Evolutionary conservation across 208 protist genomes (phyloP), one percentile per base, ranked within the genome.

Genomic region (Trypanosoma brucei): DNA sequence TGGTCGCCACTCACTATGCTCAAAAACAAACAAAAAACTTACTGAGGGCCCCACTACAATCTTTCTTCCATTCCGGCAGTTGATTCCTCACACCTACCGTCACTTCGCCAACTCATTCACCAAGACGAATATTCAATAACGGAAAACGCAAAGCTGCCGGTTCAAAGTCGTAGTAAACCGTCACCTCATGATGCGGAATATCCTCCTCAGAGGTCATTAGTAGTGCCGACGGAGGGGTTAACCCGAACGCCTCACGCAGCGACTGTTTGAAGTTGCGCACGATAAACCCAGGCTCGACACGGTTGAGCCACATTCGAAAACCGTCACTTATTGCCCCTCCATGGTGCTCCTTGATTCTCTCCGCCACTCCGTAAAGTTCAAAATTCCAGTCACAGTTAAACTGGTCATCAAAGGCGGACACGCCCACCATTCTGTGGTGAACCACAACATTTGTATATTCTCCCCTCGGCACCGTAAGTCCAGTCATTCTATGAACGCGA

Each of bases 81-180:
- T 22, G 22, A 22, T 22, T 0, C 22, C 22, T 22, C 0, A n/a
- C 22, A 22, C 22, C 22, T 22, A 22, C 22, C 22, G 22, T 22
- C 33, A 58, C n/a, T 40, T 9, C 7, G 14, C 6, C 9, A 39
- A 31, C 50, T 31, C n/a, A 34, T n/a, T n/a, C n/a, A n/a, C 50
- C 50, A n/a, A 54, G 50, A 6, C 35, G 22, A 22, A 60, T 40
- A 44, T 65, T 74, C 40, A 70, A 14, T 11, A 75, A 35, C 35
- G 84, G 55, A 45, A 74, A 91, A 34, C 55, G 40, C 3, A 37
- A 61, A 8, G 78, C 54, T 7, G 50, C 52, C 22, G 81, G 55
- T 22, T 70, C 70, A 65, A 86, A 93, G 67, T 93, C 86, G 57
- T 93, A 93, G 64, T 82, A 88, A 4, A 93, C 70, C 14, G 59